Evolutionary conservation across 345 rosid species (phyloP), one percentile per base, ranked within the genome.

Genomic region (Lepidium sativum): DNA sequence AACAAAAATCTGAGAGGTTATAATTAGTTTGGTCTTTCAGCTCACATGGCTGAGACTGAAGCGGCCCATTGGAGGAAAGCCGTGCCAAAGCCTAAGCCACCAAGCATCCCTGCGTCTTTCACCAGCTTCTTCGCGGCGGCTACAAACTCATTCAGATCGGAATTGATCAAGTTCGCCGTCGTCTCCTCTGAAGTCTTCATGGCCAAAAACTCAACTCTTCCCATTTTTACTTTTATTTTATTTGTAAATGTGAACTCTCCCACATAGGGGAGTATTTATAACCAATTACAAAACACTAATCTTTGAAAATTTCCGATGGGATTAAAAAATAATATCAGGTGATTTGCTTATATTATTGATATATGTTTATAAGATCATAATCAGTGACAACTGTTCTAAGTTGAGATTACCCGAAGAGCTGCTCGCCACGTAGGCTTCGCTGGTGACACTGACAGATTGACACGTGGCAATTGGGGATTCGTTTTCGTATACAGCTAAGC

Each of bases 31-130:
- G 20, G 8, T 70, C 5, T 33, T 62, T 31, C 33, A 18, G 74
- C 85, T 70, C 34, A 90, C 91, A 90, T 90, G 27, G 99, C 96
- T 33, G 96, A 79, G 40, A 84, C 70, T 23, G 99, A 86, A 57
- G 97, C 90, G 1, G 90, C 75, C 95, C 96, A 90, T 80, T 86
- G 80, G 80, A 90, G 92, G 48, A 90, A 82, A 65, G 88, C 73
- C 47, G 96, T 88, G 42, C 92, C 91, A 4, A 85, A 84, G 3
- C 91, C 87, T 59, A 87, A 68, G 31, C 95, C 96, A 0, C 91
- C 91, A 9, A 84, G 87, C 70, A 44, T 78, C 33, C 85, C 33
- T 15, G 79, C 80, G 50, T 90, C 86, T 16, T 47, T 57, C 25
- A 83, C 47, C 12, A 94, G 85, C 68, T 70, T 81, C 65, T 76